A percentile compares a stretch with the other conserved stretches of the same genome.
phyloP scores from a whole-genome alignment of 371 early-diverging fungal species.

The Mucor piriformis region DNA sequence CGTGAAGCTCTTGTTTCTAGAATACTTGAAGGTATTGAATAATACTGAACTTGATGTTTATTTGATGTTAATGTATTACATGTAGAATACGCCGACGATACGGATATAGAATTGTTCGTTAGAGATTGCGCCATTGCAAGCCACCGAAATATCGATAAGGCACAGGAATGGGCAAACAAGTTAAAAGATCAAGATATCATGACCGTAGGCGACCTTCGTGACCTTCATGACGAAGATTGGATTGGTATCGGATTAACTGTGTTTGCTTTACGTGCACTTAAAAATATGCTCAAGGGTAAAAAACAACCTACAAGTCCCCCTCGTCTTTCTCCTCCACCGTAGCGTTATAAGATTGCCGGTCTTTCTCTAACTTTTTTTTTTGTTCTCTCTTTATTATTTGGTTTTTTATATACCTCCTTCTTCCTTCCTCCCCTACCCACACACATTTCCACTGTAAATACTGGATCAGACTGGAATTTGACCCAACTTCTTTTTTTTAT shows the following conservation, averaged over 20 bases:
- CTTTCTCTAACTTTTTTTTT: slow-evolving; percentile 11
- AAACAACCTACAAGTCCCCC: slow-evolving; percentile 17
- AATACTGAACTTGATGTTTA: too few species aligned
- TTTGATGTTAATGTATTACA: too few species aligned
- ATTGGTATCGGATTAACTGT: slow-evolving; percentile 78
- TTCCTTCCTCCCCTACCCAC: neutral
- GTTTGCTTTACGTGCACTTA: slow-evolving; percentile 84
- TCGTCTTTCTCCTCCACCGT: slow-evolving; percentile 25
- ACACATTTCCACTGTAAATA: slow-evolving; percentile 17
- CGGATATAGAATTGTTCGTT: slow-evolving; percentile 72
- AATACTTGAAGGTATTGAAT: slow-evolving; percentile 46
- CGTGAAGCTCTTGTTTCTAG: slow-evolving; percentile 48
- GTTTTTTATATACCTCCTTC: neutral
- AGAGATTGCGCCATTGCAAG: slow-evolving; percentile 65
- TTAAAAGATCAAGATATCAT: slow-evolving; percentile 77
- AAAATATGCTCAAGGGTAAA: slow-evolving; percentile 76
- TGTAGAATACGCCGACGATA: slow-evolving; percentile 62
- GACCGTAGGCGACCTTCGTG: slow-evolving; percentile 81
- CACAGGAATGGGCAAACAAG: slow-evolving; percentile 72
- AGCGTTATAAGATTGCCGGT: slow-evolving; percentile 17
- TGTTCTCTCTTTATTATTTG: neutral
- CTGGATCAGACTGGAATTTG: slow-evolving; percentile 19
- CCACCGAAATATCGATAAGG: slow-evolving; percentile 74
- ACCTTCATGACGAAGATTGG: slow-evolving; percentile 82
- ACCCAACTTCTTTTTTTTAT: slow-evolving; percentile 3